phyloP scores from a whole-genome alignment of 2,329 filamentous ascomycete species.

The Pseudofabraea citricarpa region DNA sequence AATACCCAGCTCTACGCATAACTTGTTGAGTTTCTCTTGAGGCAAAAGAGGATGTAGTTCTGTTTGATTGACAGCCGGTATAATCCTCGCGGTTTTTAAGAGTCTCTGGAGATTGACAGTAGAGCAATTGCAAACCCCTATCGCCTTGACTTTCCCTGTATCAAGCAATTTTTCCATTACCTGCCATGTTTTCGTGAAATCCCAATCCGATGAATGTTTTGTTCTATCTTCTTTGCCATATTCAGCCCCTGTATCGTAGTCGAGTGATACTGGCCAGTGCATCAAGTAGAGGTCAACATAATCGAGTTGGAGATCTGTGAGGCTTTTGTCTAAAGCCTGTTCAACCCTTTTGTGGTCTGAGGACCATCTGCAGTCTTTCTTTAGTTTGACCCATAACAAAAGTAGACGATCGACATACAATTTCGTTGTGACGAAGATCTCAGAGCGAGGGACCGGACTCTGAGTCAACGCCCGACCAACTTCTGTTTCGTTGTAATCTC shows the following conservation, averaged over 20 bases:
- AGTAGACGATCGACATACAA: constrained; percentile 40
- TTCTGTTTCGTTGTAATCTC: constrained; percentile 52
- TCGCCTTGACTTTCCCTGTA: constrained; percentile 44
- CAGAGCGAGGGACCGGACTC: constrained; percentile 30
- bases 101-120: constrained; percentile 30
- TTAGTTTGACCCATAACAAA: constrained; percentile 16
- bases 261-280: constrained; percentile 27
- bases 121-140: constrained; percentile 57
- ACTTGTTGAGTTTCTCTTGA: constrained; percentile 42
- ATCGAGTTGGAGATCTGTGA: constrained; percentile 27
- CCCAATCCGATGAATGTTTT: constrained; percentile 2
- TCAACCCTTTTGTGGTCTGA: constrained; percentile 23
- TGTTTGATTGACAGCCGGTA: constrained; percentile 52
- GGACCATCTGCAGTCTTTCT: constrained; percentile 19
- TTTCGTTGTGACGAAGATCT: constrained; percentile 47
- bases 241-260: constrained; percentile 2
- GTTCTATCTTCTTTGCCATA: constrained; percentile 7
- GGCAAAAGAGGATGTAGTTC: constrained; percentile 45
- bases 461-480: constrained; percentile 33
- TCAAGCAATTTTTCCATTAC: constrained; percentile 49
- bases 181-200: constrained; percentile 47
- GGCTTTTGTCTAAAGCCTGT: constrained; percentile 21
- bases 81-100: constrained; percentile 35
- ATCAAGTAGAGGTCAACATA: constrained; percentile 32
- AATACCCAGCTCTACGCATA: constrained; percentile 40